phyloP scores from a whole-genome alignment of 176 grass and related monocot species.

The Tuctoria greenei region DNA sequence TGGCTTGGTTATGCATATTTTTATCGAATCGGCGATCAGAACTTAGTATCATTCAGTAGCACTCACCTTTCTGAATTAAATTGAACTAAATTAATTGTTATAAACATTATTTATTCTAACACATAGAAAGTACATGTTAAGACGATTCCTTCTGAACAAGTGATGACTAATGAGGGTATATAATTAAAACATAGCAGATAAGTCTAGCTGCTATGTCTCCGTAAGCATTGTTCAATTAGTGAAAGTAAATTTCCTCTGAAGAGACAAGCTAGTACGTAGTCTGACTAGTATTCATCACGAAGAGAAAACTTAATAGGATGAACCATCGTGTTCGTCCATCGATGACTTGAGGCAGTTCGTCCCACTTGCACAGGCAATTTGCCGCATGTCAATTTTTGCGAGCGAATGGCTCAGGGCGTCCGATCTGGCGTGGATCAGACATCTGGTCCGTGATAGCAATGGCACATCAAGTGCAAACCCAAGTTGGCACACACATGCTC shows the following conservation, averaged over 20 bases:
- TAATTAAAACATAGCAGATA: not conserved
- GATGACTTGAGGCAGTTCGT: not conserved
- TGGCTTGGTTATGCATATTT: not conserved
- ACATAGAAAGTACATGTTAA: not conserved
- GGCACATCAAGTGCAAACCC: constrained; percentile 27
- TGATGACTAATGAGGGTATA: not conserved
- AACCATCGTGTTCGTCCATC: not conserved
- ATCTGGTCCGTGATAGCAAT: constrained; percentile 30
- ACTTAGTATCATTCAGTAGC: not conserved
- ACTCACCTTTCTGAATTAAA: not conserved
- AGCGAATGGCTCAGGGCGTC: constrained; percentile 9
- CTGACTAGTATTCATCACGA: not conserved
- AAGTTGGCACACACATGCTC: not conserved
- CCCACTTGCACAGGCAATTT: constrained; percentile 22
- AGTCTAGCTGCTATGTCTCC: not conserved
- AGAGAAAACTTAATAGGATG: not conserved
- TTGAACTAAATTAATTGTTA: too few species aligned
- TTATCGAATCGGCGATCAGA: not conserved
- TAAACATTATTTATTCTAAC: too few species aligned
- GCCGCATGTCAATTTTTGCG: not conserved
- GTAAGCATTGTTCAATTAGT: not conserved
- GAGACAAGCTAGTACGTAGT: not conserved
- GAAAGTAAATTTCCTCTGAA: too few species aligned
- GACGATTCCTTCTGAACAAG: not conserved
- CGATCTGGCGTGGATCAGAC: not conserved